Base-by-base conservation (phyloP, 805 yeast genomes). In the Sugiyamaella floridensis region DNA sequence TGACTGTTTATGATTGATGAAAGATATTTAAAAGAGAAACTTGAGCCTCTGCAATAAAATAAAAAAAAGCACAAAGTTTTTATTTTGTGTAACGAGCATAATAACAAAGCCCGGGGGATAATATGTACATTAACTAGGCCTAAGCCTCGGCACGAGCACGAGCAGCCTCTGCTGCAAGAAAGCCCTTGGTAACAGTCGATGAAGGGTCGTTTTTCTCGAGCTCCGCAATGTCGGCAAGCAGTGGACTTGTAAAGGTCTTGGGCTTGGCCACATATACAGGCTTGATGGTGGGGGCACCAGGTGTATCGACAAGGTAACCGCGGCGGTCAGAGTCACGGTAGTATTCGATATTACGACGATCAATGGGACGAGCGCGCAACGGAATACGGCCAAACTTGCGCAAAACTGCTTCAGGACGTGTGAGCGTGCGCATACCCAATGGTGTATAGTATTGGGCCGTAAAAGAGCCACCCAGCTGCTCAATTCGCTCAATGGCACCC, bases 341-440 rank as follows among this genome's bases (percentile, higher is more conserved):
- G 69, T 76, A 88, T 53, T 80, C 81, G 52, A 92, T 82, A 63
- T 85, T 89, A 69, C 87, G 85, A 70, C 86, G 81, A 60, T 80
- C 82, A 8, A 84, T 85, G 12, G 99, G 99, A 68, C 89, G 81
- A 1, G 97, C 89, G 49, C 80, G 82, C 58, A 88, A 67, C 45
- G 98, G 98, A 14, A 90, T 67, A 58, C 89, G 81, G 15, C 95
- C 96, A 64, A 81, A 83, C 62, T 77, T 85, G 58, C 75, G 68
- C 47, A 86, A 67, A 60, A 83, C 85, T 68, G 82, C 75, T 46
- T 80, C 78, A 10, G 98, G 97, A 45, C 82, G 70, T 41, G 88
- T 73, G 63, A 89, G 93, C 3, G 89, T 92, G 62, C 80, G 75
- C 62, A 86, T 78, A 2, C 87, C 83, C 34, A 89, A 70, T 45